Conservation (phyloP, 257 asterid genomes). For the Apocynum venetum region DNA sequence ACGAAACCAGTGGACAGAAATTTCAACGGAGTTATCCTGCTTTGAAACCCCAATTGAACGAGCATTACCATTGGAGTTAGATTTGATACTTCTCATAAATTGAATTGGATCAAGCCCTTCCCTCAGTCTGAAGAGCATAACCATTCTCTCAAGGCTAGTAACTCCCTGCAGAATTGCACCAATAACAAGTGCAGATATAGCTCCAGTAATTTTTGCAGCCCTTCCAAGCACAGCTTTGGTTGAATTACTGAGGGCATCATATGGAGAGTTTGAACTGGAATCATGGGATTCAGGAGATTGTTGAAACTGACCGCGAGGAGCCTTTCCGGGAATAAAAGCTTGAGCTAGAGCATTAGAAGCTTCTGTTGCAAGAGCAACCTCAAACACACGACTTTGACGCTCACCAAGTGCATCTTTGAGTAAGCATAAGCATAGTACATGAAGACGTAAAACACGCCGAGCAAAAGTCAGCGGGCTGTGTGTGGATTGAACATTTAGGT, state of each 20-base stretch:
- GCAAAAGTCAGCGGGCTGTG: conserved; percentile 62
- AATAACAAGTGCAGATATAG: conserved; percentile 77
- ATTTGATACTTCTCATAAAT: conserved; percentile 70
- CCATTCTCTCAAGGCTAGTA: conserved; percentile 89
- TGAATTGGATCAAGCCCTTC: conserved; percentile 89
- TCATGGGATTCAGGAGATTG: conserved; percentile 71
- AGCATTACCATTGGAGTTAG: conserved; percentile 74
- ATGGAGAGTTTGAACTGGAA: conserved; percentile 43
- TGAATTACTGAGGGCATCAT: conserved; percentile 48
- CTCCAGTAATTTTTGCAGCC: conserved; percentile 60
- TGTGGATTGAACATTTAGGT: conserved; percentile 40
- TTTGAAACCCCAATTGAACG: conserved; percentile 61
- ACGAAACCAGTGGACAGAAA: conserved; percentile 93
- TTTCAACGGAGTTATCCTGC: conserved; percentile 74
- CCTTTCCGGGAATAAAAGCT: conserved; percentile 69
- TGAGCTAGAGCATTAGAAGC: conserved; percentile 76
- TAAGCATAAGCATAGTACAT: conserved; percentile 69
- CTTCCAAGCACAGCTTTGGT: conserved; percentile 48
- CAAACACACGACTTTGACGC: conserved; percentile 96
- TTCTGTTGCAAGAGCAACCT: conserved; percentile 94
- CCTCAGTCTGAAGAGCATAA: conserved; percentile 69
- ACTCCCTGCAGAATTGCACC: conserved; percentile 94
- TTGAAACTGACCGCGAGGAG: conserved; percentile 68
- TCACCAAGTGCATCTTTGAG: conserved; percentile 97
- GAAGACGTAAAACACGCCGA: conserved; percentile 72